phyloP scores from a whole-genome alignment of 176 grass and related monocot genomes.

The Raddia guianensis region DNA sequence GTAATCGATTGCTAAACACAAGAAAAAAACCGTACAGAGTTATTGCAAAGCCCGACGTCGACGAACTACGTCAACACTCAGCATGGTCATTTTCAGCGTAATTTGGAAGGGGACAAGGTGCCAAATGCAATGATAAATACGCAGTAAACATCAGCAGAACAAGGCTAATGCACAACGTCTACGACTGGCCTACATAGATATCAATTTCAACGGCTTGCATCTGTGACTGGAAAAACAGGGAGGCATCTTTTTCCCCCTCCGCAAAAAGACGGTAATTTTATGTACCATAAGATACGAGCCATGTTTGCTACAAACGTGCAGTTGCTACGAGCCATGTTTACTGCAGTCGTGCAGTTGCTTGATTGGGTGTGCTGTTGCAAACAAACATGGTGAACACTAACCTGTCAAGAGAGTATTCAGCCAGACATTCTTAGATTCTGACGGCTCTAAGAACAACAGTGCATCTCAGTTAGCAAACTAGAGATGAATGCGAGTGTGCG shows the following conservation, averaged over 20 bases:
- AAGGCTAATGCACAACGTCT: neutral
- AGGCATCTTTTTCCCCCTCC: neutral
- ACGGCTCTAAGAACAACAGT: conserved; percentile 1
- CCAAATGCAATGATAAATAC: neutral
- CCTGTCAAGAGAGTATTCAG: neutral
- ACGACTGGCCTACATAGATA: too few relatives aligned
- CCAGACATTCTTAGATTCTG: conserved; percentile 9
- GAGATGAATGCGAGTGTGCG: neutral
- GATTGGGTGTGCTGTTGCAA: neutral
- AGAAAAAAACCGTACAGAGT: neutral
- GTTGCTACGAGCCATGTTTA: neutral
- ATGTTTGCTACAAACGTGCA: neutral
- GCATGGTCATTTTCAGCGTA: neutral
- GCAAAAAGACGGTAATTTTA: neutral
- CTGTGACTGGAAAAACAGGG: neutral
- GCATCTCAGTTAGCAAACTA: neutral
- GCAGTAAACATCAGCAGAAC: neutral
- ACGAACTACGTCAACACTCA: neutral
- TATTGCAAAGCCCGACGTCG: neutral
- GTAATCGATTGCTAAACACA: conserved; percentile 14
- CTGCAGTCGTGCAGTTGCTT: neutral
- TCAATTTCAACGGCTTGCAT: neutral
- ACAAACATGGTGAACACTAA: neutral
- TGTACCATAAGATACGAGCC: neutral
- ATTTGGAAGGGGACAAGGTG: neutral